Evolutionary conservation across 2,329 filamentous ascomycete species (phyloP).

Genomic region (Arthroderma sp.): DNA sequence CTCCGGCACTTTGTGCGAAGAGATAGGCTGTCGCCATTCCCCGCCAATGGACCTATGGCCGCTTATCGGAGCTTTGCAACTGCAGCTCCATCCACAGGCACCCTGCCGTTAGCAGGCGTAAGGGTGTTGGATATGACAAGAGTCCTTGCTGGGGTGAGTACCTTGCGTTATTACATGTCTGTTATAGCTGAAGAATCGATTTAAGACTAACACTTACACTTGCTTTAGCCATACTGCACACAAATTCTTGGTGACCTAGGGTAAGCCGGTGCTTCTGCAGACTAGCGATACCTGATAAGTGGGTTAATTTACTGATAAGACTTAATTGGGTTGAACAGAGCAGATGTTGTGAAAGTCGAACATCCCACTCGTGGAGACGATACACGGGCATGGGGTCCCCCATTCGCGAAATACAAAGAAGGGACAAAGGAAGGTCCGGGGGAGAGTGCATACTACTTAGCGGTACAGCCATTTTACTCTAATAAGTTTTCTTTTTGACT

Average conservation of each 20-base stretch:
- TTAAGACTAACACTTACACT: constrained; percentile 7
- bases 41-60: neutral
- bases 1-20: neutral
- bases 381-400: constrained; percentile 90
- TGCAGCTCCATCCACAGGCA: constrained; percentile 30
- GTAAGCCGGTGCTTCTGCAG: constrained; percentile 33
- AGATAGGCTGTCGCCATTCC: neutral
- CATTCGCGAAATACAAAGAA: constrained; percentile 66
- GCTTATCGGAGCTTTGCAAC: constrained; percentile 27
- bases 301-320: neutral
- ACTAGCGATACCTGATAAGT: neutral
- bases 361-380: constrained; percentile 86
- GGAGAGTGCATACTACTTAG: constrained; percentile 88
- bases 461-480: constrained; percentile 40
- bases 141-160: constrained; percentile 77
- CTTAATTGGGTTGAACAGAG: constrained; percentile 38
- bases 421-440: constrained; percentile 52
- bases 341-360: constrained; percentile 95
- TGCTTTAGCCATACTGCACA: constrained; percentile 75
- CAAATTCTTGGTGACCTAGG: constrained; percentile 93
- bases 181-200: neutral
- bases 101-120: constrained; percentile 66
- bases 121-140: constrained; percentile 92
- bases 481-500: neutral
- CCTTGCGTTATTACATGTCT: constrained; percentile 47